Evolutionary conservation across 2,329 filamentous ascomycete species (phyloP), one percentile per base, ranked within the genome.

Genomic region (Exophiala sideris): DNA sequence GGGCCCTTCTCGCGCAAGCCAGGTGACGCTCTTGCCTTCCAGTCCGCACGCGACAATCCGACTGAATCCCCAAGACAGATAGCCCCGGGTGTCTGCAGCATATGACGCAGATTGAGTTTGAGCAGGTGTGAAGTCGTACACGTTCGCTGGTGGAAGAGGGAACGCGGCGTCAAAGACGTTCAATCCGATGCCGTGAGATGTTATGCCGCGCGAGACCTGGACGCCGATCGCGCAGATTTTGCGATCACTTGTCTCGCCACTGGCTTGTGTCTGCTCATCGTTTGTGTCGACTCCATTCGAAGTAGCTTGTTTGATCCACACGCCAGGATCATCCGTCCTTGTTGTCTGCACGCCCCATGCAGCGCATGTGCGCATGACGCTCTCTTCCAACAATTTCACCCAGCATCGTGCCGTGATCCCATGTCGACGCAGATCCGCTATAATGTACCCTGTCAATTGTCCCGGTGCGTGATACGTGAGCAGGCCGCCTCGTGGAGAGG

Each of bases 391-490:
- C 32, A 91, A 71, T 34, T 83, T 79, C 5, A 95, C 87, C 71
- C 95, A 96, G 57, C 81, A 82, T 14, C 89, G 77, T 10, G 94
- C 86, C 3, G 81, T 85, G 16, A 94, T 75, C 0, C 74, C 73
- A 61, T 90, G 81, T 9, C 81, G 78, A 50, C 82, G 83, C 52
- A 97, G 79, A 69, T 96, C 90, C n/a, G 95, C 70, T 47, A 96
- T 83, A 2, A 92, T 90, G 76, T 95, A 99, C n/a, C 91, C 83
- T 34, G 96, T 88, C 45, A 95, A 74, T 70, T 99, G 94, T 0
- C 92, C 92, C 0, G 92, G 94, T 0, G 92, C 94, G 69, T 99
- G 94, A 74, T 96, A 97, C 2, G 94, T 97, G 0, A 89, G 91
- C 61, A 95, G 84, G 0, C 94, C 94, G 57, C 94, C 94, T 50